These are phyloP conservation scores for Cucumis cinereus DNA, from an alignment of 306 rosid species.

Conservation along the genomic window DNA sequence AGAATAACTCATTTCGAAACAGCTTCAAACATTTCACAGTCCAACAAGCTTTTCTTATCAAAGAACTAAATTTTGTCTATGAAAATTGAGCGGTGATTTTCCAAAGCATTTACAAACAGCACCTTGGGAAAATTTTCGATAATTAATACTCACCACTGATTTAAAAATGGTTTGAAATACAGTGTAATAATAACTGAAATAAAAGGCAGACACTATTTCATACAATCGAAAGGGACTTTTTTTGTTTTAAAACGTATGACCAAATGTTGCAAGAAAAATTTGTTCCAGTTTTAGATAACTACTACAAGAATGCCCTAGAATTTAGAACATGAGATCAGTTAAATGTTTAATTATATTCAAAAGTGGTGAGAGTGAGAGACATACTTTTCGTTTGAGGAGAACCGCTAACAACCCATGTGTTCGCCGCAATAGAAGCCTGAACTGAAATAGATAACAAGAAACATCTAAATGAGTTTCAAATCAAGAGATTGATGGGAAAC, in stretches of 20 bases:
- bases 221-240: neutral
- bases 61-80: neutral
- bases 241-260: neutral
- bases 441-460: constrained; percentile 34
- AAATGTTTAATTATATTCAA: neutral
- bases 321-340: neutral
- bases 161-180: neutral
- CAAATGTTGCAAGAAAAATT: neutral
- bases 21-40: neutral
- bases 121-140: neutral
- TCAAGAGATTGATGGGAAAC: neutral
- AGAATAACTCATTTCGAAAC: neutral
- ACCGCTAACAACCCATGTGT: constrained; percentile 99
- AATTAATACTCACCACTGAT: neutral
- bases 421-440: constrained; percentile 97
- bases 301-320: neutral
- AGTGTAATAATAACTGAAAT: neutral
- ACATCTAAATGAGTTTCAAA: neutral
- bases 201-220: neutral
- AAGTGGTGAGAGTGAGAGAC: neutral
- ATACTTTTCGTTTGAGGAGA: constrained; percentile 92
- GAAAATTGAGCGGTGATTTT: neutral
- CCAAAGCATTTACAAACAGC: neutral
- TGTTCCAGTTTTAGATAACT: neutral
- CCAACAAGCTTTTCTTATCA: neutral